These are phyloP conservation scores for Xerocomus nothofagi DNA, from an alignment of 1,284 basidiomycete genomes.

Conservation along the genomic window DNA sequence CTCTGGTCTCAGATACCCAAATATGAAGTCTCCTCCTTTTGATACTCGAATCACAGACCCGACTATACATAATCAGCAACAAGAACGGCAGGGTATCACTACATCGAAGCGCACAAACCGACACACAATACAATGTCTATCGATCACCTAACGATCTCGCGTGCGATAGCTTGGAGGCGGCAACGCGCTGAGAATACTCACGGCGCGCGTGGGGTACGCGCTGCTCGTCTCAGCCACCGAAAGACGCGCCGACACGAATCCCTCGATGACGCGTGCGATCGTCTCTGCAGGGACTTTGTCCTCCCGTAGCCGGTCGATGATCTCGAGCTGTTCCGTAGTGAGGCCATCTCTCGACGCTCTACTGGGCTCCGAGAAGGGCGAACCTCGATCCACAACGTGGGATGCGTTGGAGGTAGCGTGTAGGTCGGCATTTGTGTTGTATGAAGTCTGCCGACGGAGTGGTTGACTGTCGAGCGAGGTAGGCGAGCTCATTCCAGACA, in stretches of 20 bases:
- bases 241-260: background rate
- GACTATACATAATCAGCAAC: too few species aligned
- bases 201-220: background rate
- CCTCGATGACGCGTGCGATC: conserved; percentile 18
- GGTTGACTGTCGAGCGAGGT: conserved; percentile 9
- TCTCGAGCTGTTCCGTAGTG: conserved; percentile 13
- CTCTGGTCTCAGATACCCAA: background rate
- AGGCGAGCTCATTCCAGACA: background rate
- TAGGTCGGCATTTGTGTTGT: background rate
- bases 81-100: background rate
- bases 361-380: background rate
- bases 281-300: conserved; percentile 17
- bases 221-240: background rate
- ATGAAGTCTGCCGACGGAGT: background rate
- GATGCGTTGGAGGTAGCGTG: background rate
- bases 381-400: background rate
- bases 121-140: background rate
- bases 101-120: background rate
- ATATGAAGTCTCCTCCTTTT: too few species aligned
- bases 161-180: conserved; percentile 24
- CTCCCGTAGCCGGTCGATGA: conserved; percentile 12
- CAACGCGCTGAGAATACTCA: conserved; percentile 11
- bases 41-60: too few species aligned
- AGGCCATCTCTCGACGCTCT: conserved; percentile 1
- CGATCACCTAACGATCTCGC: background rate